Conservation (phyloP, 2,329 filamentous ascomycete species). For the Fusarium miscanthi region DNA sequence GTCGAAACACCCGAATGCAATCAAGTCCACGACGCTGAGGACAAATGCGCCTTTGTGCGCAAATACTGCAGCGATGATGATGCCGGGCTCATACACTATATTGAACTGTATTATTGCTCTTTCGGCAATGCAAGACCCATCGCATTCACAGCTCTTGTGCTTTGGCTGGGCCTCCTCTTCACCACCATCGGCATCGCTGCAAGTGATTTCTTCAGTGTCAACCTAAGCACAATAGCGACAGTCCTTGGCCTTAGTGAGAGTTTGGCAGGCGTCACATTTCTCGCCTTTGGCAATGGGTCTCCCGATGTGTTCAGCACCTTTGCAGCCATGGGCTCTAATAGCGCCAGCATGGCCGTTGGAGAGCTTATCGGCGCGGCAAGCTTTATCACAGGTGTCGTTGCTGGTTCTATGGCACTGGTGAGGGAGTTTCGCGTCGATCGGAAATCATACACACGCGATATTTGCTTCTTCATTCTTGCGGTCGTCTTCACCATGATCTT, state of each 20-base stretch:
- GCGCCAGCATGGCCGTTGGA: slow-evolving; percentile 94
- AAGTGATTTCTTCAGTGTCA: slow-evolving; percentile 98
- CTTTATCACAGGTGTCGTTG: slow-evolving; percentile 96
- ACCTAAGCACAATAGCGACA: slow-evolving; percentile 90
- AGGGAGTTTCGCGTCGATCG: slow-evolving; percentile 91
- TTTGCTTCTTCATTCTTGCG: slow-evolving; percentile 90
- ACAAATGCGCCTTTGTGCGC: slow-evolving; percentile 89
- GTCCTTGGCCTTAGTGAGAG: slow-evolving; percentile 95
- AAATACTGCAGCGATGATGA: slow-evolving; percentile 89
- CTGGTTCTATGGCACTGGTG: slow-evolving; percentile 97
- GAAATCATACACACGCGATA: slow-evolving; percentile 90
- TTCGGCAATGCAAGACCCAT: slow-evolving; percentile 75
- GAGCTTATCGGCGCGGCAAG: slow-evolving; percentile 94
- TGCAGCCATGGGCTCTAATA: slow-evolving; percentile 96
- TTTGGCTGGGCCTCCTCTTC: slow-evolving; percentile 91
- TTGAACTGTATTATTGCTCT: slow-evolving; percentile 89
- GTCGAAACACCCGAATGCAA: slow-evolving; percentile 70
- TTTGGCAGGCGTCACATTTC: slow-evolving; percentile 93
- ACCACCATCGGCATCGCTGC: slow-evolving; percentile 97
- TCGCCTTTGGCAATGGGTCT: slow-evolving; percentile 97
- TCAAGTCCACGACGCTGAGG: slow-evolving; percentile 77
- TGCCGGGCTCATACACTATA: slow-evolving; percentile 88
- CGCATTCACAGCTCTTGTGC: slow-evolving; percentile 80
- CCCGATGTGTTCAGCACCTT: slow-evolving; percentile 99
- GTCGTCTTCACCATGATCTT: slow-evolving; percentile 89